phyloP scores from a whole-genome alignment of 2,329 filamentous ascomycete genomes.

The Sodiomyces alkalinus region DNA sequence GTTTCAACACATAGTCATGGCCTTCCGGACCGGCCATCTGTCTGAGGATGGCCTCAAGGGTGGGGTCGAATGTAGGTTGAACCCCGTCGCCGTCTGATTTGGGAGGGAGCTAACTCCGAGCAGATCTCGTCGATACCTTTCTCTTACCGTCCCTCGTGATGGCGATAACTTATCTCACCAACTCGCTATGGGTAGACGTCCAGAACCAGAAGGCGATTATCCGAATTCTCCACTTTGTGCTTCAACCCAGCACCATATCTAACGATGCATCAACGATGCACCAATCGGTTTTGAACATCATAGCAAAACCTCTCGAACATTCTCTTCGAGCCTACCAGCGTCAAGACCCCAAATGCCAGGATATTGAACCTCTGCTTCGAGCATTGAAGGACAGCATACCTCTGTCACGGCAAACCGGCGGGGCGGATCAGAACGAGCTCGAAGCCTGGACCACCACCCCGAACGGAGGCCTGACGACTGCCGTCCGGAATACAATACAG shows the following conservation, averaged over 20 bases:
- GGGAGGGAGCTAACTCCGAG: too few species aligned
- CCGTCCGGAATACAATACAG: constrained; percentile 46
- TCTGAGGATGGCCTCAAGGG: constrained; percentile 56
- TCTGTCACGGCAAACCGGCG: constrained; percentile 44
- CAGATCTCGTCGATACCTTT: constrained; percentile 65
- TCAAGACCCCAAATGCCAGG: constrained; percentile 49
- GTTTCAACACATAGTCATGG: constrained; percentile 60
- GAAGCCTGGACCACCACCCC: constrained; percentile 48
- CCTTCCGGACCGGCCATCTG: constrained; percentile 49
- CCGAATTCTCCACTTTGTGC: constrained; percentile 55
- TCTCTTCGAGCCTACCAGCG: constrained; percentile 52
- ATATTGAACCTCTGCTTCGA: constrained; percentile 54
- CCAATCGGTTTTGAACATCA: constrained; percentile 53
- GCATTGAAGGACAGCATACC: constrained; percentile 45
- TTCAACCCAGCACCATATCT: constrained; percentile 55
- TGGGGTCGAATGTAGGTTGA: constrained; percentile 55
- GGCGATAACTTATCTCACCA: constrained; percentile 55
- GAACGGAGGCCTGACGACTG: constrained; percentile 38
- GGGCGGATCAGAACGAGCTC: constrained; percentile 49
- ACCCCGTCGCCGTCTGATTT: background rate
- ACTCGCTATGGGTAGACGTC: constrained; percentile 52
- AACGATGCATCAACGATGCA: constrained; percentile 59
- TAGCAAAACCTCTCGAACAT: constrained; percentile 53
- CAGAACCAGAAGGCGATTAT: constrained; percentile 54
- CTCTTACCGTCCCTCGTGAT: constrained; percentile 64